Evolutionary conservation across 75 land plant species (phyloP).

Genomic region (Cunninghamia lanceolata): DNA sequence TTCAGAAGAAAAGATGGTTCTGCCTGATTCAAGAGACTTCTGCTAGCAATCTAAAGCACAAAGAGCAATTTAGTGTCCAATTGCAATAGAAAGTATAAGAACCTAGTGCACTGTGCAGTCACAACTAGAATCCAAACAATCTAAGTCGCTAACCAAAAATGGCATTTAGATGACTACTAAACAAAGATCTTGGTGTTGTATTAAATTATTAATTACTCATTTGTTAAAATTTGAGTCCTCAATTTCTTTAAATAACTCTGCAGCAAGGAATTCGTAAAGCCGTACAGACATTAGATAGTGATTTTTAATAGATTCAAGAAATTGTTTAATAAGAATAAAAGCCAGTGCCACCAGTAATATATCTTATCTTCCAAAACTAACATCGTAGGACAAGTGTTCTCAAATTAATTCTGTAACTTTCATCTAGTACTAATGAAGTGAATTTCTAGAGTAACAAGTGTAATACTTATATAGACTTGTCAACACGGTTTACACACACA

Average conservation of each 20-base stretch:
- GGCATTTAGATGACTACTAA: constrained; percentile 1
- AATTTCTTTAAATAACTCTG: neutral
- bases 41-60: constrained; percentile 35
- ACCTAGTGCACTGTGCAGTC: neutral
- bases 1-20: constrained; percentile 20
- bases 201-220: neutral
- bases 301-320: neutral
- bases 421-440: neutral
- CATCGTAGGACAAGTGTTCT: neutral
- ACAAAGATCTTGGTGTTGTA: neutral
- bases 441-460: neutral
- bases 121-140: neutral
- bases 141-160: neutral
- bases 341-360: neutral
- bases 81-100: neutral
- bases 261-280: neutral
- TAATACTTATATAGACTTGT: neutral
- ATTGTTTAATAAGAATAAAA: neutral
- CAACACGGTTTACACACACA: neutral
- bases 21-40: constrained; percentile 30
- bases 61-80: neutral
- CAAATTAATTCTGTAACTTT: neutral
- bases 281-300: neutral
- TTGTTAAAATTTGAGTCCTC: neutral
- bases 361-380: neutral